These are phyloP conservation scores for Colletotrichum cordylinicola DNA, from an alignment of 2,329 filamentous ascomycete genomes.

Conservation along the genomic window DNA sequence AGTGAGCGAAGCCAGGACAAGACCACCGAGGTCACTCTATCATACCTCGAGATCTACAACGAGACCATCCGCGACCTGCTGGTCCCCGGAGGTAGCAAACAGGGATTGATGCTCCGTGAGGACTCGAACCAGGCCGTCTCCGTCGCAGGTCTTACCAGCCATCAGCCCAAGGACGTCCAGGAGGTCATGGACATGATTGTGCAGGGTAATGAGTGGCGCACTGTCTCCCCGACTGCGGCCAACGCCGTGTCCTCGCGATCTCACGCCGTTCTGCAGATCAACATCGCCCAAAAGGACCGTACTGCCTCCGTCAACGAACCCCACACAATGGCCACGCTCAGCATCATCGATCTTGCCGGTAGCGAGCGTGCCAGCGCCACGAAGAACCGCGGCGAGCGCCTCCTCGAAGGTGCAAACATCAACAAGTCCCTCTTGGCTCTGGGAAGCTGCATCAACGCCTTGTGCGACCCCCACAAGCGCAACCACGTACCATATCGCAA, in stretches of 20 bases:
- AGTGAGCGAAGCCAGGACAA: conserved; percentile 86
- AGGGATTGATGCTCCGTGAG: conserved; percentile 89
- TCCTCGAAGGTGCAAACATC: conserved; percentile 97
- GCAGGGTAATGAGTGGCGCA: conserved; percentile 90
- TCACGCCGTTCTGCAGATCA: conserved; percentile 96
- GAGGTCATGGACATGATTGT: conserved; percentile 99
- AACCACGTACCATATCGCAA: conserved; percentile 98
- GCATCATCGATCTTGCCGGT: conserved; percentile 96
- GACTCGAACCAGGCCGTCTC: conserved; percentile 93
- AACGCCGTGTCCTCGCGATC: conserved; percentile 98
- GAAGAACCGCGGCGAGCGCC: conserved; percentile 90
- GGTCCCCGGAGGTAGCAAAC: conserved; percentile 82
- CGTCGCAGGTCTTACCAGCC: conserved; percentile 88
- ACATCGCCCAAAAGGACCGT: conserved; percentile 90
- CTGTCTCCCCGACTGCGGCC: conserved; percentile 94
- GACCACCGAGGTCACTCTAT: conserved; percentile 86
- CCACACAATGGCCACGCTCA: conserved; percentile 96
- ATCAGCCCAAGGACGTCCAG: conserved; percentile 88
- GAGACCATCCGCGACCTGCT: conserved; percentile 96
- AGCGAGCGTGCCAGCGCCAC: conserved; percentile 96
- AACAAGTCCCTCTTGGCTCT: conserved; percentile 96
- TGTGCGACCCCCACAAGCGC: conserved; percentile 89
- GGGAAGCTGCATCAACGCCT: conserved; percentile 96
- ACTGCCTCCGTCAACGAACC: conserved; percentile 93
- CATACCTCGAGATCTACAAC: conserved; percentile 98